Base-by-base conservation (phyloP, 495 filamentous ascomycete genomes). In the Hypoxylon trugodes region DNA sequence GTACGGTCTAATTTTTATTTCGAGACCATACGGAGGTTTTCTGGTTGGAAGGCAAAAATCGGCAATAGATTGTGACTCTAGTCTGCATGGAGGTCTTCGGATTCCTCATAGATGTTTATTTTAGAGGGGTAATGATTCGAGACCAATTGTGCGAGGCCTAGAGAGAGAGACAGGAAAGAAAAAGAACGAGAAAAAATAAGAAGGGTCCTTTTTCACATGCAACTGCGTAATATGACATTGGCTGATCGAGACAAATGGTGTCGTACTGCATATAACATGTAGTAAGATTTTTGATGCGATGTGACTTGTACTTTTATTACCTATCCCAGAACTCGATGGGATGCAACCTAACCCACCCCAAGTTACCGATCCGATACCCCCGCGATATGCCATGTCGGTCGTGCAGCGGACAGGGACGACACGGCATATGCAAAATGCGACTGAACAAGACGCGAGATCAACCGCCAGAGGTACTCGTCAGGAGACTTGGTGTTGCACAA, bases 21-120 rank as follows among this genome's bases (percentile, higher is more conserved):
- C 54, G 57, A 60, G 60, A 56, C 42, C 55, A 54, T 30, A 60
- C 43, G 60, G 59, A 56, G 32, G 30, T 47, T 54, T n/a, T 68
- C 9, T 56, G 65, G 60, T 64, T 59, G 65, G 64, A 67, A 58
- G 60, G 60, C 49, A 65, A 68, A 64, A 68, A 51, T 56, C 37
- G 54, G 56, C 54, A 60, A 68, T 68, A 68, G 65, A 68, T 64
- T 68, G 65, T 68, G 65, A 65, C 54, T 68, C 59, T 64, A 68
- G 65, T 68, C 65, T 64, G 65, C 65, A 68, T 68, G 64, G 64
- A 67, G 32, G 65, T 64, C 65, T 68, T 51, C 65, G 55, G 59
- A 65, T 68, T 68, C 65, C 65, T 68, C 65, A 68, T 68, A 68
- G 65, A 64, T 56, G 58, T 61, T n/a, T n/a, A n/a, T n/a, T 38